phyloP scores from a whole-genome alignment of 139 green algal species.

The Medakamo hakoo region DNA sequence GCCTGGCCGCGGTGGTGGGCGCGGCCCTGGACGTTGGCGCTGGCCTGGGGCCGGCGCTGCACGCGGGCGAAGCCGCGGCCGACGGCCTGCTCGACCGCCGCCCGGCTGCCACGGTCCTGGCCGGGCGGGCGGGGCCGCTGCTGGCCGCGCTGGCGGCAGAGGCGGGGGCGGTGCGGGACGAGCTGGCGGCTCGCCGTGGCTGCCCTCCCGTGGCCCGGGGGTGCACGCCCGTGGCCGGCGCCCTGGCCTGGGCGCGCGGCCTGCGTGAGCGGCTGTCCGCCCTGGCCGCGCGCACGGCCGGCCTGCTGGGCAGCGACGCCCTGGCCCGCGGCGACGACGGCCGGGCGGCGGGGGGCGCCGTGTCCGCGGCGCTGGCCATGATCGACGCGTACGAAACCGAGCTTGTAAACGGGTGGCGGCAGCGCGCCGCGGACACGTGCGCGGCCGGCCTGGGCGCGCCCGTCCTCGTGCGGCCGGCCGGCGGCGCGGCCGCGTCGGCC shows the following conservation, averaged over 20 bases:
- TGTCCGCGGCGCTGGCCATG: conserved; percentile 25
- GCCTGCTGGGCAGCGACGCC: conserved; percentile 9
- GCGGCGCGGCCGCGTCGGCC: too few species aligned
- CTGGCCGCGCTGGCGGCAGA: conserved; percentile 27
- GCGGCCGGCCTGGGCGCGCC: conserved; percentile 69
- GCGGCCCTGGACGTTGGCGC: not conserved
- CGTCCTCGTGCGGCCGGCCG: conserved; percentile 27
- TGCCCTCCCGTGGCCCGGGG: conserved; percentile 25
- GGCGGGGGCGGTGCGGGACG: conserved; percentile 44
- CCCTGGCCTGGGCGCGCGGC: conserved; percentile 62
- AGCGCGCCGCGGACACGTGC: conserved; percentile 34
- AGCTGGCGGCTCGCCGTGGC: conserved; percentile 34
- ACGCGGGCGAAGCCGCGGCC: not conserved
- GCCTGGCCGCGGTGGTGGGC: not conserved
- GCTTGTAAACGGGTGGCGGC: conserved; percentile 42
- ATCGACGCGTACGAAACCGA: conserved; percentile 47
- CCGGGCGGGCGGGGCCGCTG: conserved; percentile 53
- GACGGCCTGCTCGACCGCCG: conserved; percentile 45
- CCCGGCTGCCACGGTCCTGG: conserved; percentile 51
- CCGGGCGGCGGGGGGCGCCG: conserved; percentile 41
- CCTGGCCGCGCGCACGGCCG: conserved; percentile 56
- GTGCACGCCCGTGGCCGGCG: conserved; percentile 33
- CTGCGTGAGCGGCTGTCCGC: conserved; percentile 54
- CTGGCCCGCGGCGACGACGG: conserved; percentile 34
- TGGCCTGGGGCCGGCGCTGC: not conserved